Evolutionary conservation across 2,329 filamentous ascomycete species (phyloP), one percentile per base, ranked within the genome.

Genomic region (Trichoderma brevicompactum): DNA sequence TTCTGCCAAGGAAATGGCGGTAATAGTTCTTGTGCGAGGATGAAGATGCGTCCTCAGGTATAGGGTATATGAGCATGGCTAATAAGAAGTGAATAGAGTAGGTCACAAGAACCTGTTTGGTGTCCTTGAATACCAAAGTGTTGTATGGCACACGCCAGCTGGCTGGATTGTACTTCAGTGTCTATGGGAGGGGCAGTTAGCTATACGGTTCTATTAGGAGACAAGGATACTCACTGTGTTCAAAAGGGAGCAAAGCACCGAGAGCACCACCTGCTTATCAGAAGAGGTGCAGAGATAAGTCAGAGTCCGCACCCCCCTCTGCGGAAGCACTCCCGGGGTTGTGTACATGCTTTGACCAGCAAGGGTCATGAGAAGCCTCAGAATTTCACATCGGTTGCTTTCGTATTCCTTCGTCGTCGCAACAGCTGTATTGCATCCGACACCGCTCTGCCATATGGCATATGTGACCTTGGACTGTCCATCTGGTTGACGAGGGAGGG

Each of bases 371-470:
- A 99, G 84, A 65, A 99, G 81, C 23, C 94, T 87, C 72, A 98
- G 78, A 36, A 97, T 90, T 78, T 99, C 95, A 69, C 91, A 93
- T 66, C 95, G 87, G 77, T 97, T 97, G 79, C 85, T 96, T 79
- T 99, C 95, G 66, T 92, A 90, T 72, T 98, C 94, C 76, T 92
- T 96, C 60, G 89, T 97, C 3, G 93, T 94, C 9, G 89, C 89
- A 71, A 96, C 88, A 5, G 93, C 87, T 15, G 91, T 92, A 76
- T 97, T 96, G 81, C 94, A 98, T 13, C 95, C 95, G 36, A 99
- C 94, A 54, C 95, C 95, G 74, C 92, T 98, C 79, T 97, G 93
- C 95, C 95, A 99, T 75, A 99, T 98, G 62, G 92, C 90, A 78
- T 95, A 97, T 7, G 90, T 91, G 64, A 97, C 91, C 76, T 95